A percentile compares a stretch with the other conserved stretches of the same genome.
phyloP scores from a whole-genome alignment of 2,329 filamentous ascomycete genomes.

The Exserohilum turcica region DNA sequence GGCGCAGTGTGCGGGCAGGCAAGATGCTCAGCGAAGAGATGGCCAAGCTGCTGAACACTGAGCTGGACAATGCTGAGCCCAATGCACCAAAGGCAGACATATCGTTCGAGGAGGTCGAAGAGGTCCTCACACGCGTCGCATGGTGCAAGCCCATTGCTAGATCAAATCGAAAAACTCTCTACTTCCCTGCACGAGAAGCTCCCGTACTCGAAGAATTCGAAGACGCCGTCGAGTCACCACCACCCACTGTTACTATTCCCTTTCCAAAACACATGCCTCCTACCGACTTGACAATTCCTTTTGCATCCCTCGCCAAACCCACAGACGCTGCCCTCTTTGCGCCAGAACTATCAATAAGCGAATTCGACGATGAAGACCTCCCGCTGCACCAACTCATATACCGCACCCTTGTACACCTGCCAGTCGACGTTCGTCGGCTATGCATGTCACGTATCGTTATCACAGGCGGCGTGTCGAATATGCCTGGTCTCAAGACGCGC shows the following conservation, averaged over 20 bases:
- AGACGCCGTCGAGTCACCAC: slow-evolving; percentile 43
- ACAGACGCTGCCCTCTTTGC: slow-evolving; percentile 78
- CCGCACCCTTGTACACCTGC: slow-evolving; percentile 72
- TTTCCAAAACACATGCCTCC: slow-evolving; percentile 47
- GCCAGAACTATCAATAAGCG: slow-evolving; percentile 55
- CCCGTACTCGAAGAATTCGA: slow-evolving; percentile 52
- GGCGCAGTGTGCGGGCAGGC: slow-evolving; percentile 74
- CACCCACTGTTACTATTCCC: slow-evolving; percentile 42
- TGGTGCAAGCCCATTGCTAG: slow-evolving; percentile 66
- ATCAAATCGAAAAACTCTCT: slow-evolving; percentile 38
- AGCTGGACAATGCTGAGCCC: slow-evolving; percentile 42
- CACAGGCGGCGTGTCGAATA: slow-evolving; percentile 76
- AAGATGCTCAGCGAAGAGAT: slow-evolving; percentile 73
- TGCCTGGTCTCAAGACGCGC: slow-evolving; percentile 78
- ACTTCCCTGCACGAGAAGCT: slow-evolving; percentile 45
- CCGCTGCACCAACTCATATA: slow-evolving; percentile 79
- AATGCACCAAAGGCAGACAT: slow-evolving; percentile 35
- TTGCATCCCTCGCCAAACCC: slow-evolving; percentile 72
- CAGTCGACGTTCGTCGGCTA: slow-evolving; percentile 78
- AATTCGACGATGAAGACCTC: slow-evolving; percentile 85
- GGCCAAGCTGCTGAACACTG: slow-evolving; percentile 64
- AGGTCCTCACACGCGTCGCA: slow-evolving; percentile 72
- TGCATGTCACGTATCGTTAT: slow-evolving; percentile 92
- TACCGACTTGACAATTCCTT: slow-evolving; percentile 67
- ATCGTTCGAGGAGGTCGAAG: slow-evolving; percentile 78